These are phyloP conservation scores for Yamadazyma siamensis DNA, from an alignment of 1,139 yeast species.

Conservation along the genomic window DNA sequence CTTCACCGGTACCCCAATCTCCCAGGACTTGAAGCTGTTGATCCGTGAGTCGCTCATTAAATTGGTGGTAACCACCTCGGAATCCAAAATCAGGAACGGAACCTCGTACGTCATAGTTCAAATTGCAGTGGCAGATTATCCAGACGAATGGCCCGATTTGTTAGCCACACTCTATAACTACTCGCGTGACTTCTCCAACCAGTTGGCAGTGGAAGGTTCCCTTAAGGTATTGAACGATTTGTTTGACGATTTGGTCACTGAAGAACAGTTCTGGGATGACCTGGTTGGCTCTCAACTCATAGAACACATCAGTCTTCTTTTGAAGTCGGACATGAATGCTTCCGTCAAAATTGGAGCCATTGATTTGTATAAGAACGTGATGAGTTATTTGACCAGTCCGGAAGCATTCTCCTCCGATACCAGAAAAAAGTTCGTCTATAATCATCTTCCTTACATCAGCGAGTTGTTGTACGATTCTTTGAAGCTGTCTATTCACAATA, in stretches of 20 bases:
- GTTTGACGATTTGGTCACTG: constrained; percentile 81
- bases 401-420: constrained; percentile 38
- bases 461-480: constrained; percentile 19
- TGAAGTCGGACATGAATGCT: constrained; percentile 25
- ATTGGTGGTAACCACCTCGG: constrained; percentile 48
- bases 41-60: constrained; percentile 51
- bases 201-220: constrained; percentile 52
- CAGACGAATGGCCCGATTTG: constrained; percentile 92
- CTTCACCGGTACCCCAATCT: constrained; percentile 65
- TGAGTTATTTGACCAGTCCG: constrained; percentile 52
- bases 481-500: constrained; percentile 15
- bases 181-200: constrained; percentile 29
- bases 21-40: constrained; percentile 46
- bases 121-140: constrained; percentile 86
- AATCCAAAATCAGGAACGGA: constrained; percentile 63
- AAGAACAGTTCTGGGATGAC: constrained; percentile 79
- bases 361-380: constrained; percentile 49
- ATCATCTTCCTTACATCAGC: constrained; percentile 22
- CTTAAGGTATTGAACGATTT: constrained; percentile 71
- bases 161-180: constrained; percentile 46
- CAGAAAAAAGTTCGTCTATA: constrained; percentile 29
- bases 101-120: constrained; percentile 77
- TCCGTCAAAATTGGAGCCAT: constrained; percentile 49
- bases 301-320: constrained; percentile 41
- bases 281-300: constrained; percentile 59